A percentile compares a stretch with the other conserved stretches of the same genome.
Conservation (phyloP, 805 yeast species). For the Groenewaldozyma tartarivorans region DNA sequence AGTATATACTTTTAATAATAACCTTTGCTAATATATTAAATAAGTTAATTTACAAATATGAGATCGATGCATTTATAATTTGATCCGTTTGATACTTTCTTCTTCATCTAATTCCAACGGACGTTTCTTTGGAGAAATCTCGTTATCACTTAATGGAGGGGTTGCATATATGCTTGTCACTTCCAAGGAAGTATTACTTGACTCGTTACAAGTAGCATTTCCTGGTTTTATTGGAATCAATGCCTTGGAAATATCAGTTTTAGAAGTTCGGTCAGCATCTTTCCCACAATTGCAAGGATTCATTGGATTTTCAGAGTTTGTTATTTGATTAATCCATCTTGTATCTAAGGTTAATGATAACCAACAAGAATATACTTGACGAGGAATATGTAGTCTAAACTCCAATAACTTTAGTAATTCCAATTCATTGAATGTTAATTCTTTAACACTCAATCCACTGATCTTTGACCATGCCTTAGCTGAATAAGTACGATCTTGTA, state of each 20-base stretch:
- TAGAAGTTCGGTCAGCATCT: too few species aligned
- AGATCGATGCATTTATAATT: too few species aligned
- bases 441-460: conserved; percentile 48
- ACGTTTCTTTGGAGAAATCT: background rate
- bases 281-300: background rate
- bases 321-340: background rate
- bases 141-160: background rate
- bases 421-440: conserved; percentile 45
- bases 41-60: too few species aligned
- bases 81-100: too few species aligned
- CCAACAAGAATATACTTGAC: conserved; percentile 38
- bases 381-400: conserved; percentile 48
- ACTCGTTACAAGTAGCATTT: background rate
- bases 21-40: too few species aligned
- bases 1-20: too few species aligned
- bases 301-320: background rate
- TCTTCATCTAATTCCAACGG: background rate
- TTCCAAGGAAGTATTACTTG: background rate
- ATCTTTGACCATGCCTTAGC: conserved; percentile 67
- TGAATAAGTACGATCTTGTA: conserved; percentile 63
- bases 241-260: too few species aligned
- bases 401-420: conserved; percentile 43
- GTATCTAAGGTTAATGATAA: conserved; percentile 12
- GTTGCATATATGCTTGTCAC: background rate
- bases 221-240: too few species aligned